A percentile compares a stretch with the other conserved stretches of the same genome.
These are phyloP conservation scores for Hippophae tibetana DNA, from an alignment of 306 rosid genomes.

Conservation along the genomic window DNA sequence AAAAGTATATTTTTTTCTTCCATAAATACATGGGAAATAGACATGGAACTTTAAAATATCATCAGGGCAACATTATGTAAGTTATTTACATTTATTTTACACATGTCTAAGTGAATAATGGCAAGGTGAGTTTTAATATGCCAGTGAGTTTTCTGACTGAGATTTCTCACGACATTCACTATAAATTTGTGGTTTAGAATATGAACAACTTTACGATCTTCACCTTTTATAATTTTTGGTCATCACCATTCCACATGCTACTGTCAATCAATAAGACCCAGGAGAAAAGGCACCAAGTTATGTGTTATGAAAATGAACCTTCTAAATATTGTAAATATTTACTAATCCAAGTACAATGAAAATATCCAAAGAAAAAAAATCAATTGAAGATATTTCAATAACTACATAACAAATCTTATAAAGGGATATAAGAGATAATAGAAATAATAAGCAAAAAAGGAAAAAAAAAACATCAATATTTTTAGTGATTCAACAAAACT, in stretches of 20 bases:
- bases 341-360: too few relatives aligned
- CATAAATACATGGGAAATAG: conserved; percentile 1
- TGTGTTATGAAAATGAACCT: background rate
- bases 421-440: too few relatives aligned
- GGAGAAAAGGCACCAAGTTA: background rate
- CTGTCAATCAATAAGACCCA: conserved; percentile 17
- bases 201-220: conserved; percentile 95
- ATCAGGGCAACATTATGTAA: conserved; percentile 5
- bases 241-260: conserved; percentile 99
- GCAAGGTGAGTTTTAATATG: conserved; percentile 89
- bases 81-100: conserved; percentile 62
- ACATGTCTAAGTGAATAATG: conserved; percentile 83
- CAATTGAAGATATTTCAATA: too few relatives aligned
- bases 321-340: too few relatives aligned
- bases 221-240: conserved; percentile 85
- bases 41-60: background rate
- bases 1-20: background rate
- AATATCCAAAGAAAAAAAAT: too few relatives aligned
- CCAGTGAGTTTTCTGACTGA: conserved; percentile 92
- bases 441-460: too few relatives aligned
- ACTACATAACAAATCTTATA: too few relatives aligned
- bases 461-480: too few relatives aligned
- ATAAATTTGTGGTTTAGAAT: conserved; percentile 95
- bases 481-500: too few relatives aligned
- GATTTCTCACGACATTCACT: conserved; percentile 79